These are phyloP conservation scores for Petunia axillaris DNA, from an alignment of 257 asterid genomes.

Conservation along the genomic window DNA sequence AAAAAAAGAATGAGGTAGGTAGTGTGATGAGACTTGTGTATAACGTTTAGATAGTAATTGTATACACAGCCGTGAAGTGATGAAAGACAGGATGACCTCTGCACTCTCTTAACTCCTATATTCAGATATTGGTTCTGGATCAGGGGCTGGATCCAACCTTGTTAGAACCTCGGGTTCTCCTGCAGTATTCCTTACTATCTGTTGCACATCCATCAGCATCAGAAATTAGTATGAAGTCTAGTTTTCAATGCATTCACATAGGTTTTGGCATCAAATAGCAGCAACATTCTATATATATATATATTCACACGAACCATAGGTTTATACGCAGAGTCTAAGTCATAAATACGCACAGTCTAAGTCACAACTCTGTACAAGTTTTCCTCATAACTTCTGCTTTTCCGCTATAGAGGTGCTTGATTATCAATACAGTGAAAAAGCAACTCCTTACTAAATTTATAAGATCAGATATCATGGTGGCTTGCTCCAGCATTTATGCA, in stretches of 20 bases:
- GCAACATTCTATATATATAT: not conserved
- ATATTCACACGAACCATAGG: not conserved
- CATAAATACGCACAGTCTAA: not conserved
- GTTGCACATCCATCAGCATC: slow-evolving; percentile 27
- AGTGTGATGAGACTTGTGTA: not conserved
- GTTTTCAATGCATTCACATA: not conserved
- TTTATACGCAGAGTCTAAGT: not conserved
- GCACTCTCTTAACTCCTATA: slow-evolving; percentile 55
- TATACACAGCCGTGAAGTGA: not conserved
- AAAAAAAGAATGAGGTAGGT: not conserved
- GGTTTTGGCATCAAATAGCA: not conserved
- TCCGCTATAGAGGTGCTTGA: not conserved
- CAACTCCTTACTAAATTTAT: not conserved
- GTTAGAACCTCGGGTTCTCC: slow-evolving; percentile 82
- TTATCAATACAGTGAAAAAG: not conserved
- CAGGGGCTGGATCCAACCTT: slow-evolving; percentile 65
- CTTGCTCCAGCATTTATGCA: not conserved
- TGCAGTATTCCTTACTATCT: slow-evolving; percentile 64
- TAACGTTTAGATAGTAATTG: not conserved
- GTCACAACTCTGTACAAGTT: not conserved
- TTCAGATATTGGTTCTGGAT: slow-evolving; percentile 48
- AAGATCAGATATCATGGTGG: not conserved
- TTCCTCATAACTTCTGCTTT: not conserved
- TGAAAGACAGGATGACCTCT: not conserved
- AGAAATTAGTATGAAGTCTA: not conserved